Evolutionary conservation across 345 rosid genomes (phyloP).

Genomic region (Dipteronia dyeriana): DNA sequence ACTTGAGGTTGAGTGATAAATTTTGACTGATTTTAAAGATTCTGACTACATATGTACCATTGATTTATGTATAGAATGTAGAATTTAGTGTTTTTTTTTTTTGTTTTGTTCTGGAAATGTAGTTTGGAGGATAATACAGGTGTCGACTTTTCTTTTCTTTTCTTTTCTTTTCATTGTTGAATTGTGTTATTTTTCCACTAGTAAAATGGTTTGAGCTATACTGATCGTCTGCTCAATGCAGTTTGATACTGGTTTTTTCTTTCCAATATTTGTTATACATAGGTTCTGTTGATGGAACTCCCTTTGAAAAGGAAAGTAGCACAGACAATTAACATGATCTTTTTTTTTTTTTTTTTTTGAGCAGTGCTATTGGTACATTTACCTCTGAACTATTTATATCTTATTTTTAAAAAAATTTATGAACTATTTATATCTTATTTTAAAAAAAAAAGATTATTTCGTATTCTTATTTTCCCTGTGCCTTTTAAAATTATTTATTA

Average conservation of each 20-base stretch:
- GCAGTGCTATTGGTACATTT: too few relatives aligned
- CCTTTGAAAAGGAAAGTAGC: too few relatives aligned
- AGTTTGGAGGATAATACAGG: slow-evolving; percentile 19
- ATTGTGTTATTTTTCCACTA: slow-evolving; percentile 12
- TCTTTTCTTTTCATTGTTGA: slow-evolving; percentile 16
- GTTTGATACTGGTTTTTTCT: neutral
- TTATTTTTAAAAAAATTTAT: too few relatives aligned
- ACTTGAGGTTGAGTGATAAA: slow-evolving; percentile 7
- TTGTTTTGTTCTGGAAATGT: slow-evolving; percentile 18
- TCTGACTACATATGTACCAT: slow-evolving; percentile 32
- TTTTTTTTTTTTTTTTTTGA: too few relatives aligned
- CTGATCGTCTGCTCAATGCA: neutral
- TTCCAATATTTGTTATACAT: neutral
- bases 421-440: too few relatives aligned
- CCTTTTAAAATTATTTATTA: too few relatives aligned
- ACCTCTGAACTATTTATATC: too few relatives aligned
- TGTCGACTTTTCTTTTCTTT: neutral
- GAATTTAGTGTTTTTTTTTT: slow-evolving; percentile 30
- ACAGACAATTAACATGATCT: neutral
- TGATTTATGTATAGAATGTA: slow-evolving; percentile 33
- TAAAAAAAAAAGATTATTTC: too few relatives aligned
- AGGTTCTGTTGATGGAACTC: neutral
- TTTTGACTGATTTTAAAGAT: slow-evolving; percentile 16
- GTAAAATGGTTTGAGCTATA: slow-evolving; percentile 12
- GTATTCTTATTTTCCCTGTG: too few relatives aligned